Percentiles rank a stretch among this genome's conserved stretches.
phyloP scores from a whole-genome alignment of 2,329 filamentous ascomycete genomes.

The Drechslera avenae region DNA sequence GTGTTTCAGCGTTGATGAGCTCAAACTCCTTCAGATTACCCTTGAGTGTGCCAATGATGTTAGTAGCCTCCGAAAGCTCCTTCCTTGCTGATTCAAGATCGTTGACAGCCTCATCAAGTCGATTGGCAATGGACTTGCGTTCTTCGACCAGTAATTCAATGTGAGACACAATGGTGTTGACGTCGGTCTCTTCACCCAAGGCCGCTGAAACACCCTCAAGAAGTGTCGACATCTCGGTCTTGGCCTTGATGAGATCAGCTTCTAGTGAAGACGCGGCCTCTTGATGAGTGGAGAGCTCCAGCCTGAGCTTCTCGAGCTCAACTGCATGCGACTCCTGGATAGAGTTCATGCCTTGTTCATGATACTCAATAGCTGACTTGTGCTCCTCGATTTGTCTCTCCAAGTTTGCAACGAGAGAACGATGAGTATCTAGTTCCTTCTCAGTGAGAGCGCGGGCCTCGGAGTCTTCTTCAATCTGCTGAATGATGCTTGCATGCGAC shows the following conservation, averaged over 20 bases:
- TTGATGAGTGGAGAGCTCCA: slow-evolving; percentile 41
- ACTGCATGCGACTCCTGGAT: slow-evolving; percentile 60
- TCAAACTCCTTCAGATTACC: slow-evolving; percentile 54
- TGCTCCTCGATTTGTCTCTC: slow-evolving; percentile 63
- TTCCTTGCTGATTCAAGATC: slow-evolving; percentile 51
- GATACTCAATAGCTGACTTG: slow-evolving; percentile 59
- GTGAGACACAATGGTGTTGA: slow-evolving; percentile 49
- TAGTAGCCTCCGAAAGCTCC: slow-evolving; percentile 50
- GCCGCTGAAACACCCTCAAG: slow-evolving; percentile 66
- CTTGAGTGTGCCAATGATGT: slow-evolving; percentile 49
- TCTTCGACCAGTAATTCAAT: slow-evolving; percentile 53
- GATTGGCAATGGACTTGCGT: slow-evolving; percentile 50
- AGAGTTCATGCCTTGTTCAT: slow-evolving; percentile 59
- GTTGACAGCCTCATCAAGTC: slow-evolving; percentile 51
- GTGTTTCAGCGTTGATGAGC: slow-evolving; percentile 58
- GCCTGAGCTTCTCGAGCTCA: slow-evolving; percentile 57
- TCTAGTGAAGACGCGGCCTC: slow-evolving; percentile 52
- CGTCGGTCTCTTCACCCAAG: slow-evolving; percentile 66
- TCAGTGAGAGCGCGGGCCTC: slow-evolving; percentile 63
- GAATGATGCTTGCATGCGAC: slow-evolving; percentile 68
- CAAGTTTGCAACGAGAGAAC: slow-evolving; percentile 59
- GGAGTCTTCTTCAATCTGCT: slow-evolving; percentile 70
- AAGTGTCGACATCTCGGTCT: slow-evolving; percentile 64
- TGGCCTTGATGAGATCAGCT: slow-evolving; percentile 64
- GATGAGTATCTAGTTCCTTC: slow-evolving; percentile 58